Conservation (phyloP, 805 yeast species). For the Yarrowia hollandica region DNA sequence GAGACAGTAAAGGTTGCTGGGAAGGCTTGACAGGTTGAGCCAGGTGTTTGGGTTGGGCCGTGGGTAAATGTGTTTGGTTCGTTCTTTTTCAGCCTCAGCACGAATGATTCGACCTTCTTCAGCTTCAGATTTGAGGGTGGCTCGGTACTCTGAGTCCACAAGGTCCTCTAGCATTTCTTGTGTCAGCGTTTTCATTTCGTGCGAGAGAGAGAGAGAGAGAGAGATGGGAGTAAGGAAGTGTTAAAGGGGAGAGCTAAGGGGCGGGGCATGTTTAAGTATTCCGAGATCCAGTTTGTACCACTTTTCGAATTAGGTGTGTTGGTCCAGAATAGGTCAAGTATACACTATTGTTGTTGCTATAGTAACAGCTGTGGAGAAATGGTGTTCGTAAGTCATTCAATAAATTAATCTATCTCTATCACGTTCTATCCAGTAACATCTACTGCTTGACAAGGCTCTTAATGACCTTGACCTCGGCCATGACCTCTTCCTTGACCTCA, state of each 20-base stretch:
- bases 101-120: neutral
- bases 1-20: neutral
- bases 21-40: neutral
- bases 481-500: slow-evolving; percentile 14
- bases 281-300: no score
- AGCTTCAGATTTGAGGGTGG: neutral
- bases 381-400: neutral
- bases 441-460: slow-evolving; percentile 6
- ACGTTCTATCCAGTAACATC: no score
- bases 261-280: no score
- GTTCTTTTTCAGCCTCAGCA: neutral
- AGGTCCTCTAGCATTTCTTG: neutral
- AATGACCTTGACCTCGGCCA: slow-evolving; percentile 9
- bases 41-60: neutral
- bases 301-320: no score
- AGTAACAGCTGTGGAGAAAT: no score
- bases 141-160: neutral
- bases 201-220: neutral
- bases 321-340: no score
- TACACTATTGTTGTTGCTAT: no score
- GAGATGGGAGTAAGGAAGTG: no score
- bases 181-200: neutral
- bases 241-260: no score
- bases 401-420: slow-evolving; percentile 19
- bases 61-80: no score